Evolutionary conservation across 345 rosid genomes (phyloP), one percentile per base, ranked within the genome.

Genomic region (Sonneratia alba): DNA sequence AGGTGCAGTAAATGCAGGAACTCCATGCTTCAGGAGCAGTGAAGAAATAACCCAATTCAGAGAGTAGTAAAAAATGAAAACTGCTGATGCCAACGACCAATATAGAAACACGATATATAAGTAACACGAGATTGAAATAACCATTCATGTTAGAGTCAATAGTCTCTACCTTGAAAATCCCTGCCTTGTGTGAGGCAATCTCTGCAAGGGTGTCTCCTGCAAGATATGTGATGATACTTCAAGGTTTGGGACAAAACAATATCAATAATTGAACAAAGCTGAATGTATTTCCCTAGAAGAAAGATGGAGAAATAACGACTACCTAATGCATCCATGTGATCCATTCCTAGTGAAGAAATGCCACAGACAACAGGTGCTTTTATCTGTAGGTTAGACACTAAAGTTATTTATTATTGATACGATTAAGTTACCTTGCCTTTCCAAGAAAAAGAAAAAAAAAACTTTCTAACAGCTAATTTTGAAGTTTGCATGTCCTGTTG

Each of bases 111-210:
- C 73, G 53, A 34, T 72, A 77, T 70, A 49, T 38, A 75, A 18
- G 65, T 67, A 73, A 70, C 22, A 64, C 67, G 49, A 67, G 43
- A 37, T 77, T 71, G 61, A 59, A 56, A 68, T 77, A 19, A 74
- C 12, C 37, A 43, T 40, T 71, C 27, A 40, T 76, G 74, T 43
- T 43, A 71, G 77, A 67, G 64, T 62, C 72, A 24, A 32, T 9
- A 67, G 68, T 75, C 71, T 66, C 72, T 83, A 93, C 98, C 98
- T 93, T 93, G 75, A 93, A 87, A 78, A 93, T 87, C 68, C 98
- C 98, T 71, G 98, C 98, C 82, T 93, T 93, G 59, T 93, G 93
- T 3, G 73, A 81, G 64, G 98, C 98, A 75, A 93, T 93, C 75
- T 87, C 68, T 74, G 83, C 83, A 69, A 93, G 73, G 37, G 97